A percentile compares a stretch with the other conserved stretches of the same genome.
Evolutionary conservation across 768 basidiomycete species (phyloP).

Genomic region (Psilocybe sp.): DNA sequence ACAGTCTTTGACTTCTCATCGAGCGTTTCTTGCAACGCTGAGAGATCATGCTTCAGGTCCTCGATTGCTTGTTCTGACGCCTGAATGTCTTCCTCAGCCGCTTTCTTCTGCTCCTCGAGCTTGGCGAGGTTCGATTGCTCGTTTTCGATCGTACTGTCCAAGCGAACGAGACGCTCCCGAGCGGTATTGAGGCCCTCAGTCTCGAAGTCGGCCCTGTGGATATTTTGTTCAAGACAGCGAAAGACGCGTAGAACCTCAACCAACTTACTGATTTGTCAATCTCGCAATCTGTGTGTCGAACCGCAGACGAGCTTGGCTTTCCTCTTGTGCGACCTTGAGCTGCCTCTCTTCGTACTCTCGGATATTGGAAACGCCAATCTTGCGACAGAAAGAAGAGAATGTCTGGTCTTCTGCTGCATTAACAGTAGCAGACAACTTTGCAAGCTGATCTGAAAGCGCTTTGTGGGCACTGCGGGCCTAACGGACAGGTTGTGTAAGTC

Average conservation of each 20-base stretch:
- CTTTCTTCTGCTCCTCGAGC: constrained; percentile 51
- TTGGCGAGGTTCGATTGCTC: constrained; percentile 55
- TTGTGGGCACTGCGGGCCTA: constrained; percentile 56
- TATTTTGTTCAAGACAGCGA: background rate
- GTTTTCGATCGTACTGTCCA: constrained; percentile 47
- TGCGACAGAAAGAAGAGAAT: constrained; percentile 74
- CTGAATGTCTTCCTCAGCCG: constrained; percentile 58
- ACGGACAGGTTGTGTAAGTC: background rate
- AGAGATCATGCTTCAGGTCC: constrained; percentile 59
- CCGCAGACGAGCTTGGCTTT: constrained; percentile 77
- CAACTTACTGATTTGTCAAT: constrained; percentile 75
- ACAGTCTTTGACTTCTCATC: constrained; percentile 74
- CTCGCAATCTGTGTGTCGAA: constrained; percentile 87
- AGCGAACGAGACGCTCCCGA: constrained; percentile 56
- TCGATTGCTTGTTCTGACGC: constrained; percentile 53
- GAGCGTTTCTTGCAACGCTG: constrained; percentile 55
- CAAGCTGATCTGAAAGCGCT: constrained; percentile 52
- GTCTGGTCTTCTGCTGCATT: constrained; percentile 78
- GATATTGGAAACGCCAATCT: constrained; percentile 78
- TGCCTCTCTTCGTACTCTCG: constrained; percentile 94
- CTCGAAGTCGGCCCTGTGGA: constrained; percentile 76
- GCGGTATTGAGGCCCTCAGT: constrained; percentile 66
- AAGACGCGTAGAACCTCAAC: background rate
- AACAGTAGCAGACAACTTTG: constrained; percentile 52
- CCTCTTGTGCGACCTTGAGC: constrained; percentile 83